Evolutionary conservation across 2,329 filamentous ascomycete species (phyloP), one percentile per base, ranked within the genome.

Genomic region (Fusarium nematophilum): DNA sequence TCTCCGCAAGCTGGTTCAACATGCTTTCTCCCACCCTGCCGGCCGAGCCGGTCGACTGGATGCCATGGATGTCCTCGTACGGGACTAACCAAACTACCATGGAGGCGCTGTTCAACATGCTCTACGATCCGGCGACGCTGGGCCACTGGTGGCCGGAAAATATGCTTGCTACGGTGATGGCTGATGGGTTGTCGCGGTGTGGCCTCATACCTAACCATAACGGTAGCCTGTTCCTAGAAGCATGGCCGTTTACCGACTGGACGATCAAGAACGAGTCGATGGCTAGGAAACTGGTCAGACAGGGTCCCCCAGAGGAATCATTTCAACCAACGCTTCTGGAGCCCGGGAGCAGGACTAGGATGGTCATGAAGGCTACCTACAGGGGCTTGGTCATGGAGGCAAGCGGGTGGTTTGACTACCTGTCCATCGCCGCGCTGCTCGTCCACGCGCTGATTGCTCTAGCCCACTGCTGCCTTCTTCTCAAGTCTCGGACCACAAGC

Each of bases 141-240:
- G n/a, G n/a, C n/a, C n/a, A n/a, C n/a, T n/a, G n/a, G n/a, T n/a
- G n/a, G n/a, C n/a, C n/a, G n/a, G 29, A 31, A n/a, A 31, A 31
- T 13, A n/a, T 31, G 11, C 13, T 31, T 13, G 29, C 29, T 3
- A 31, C 29, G 6, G 29, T n/a, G 11, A 13, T 31, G 29, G 29
- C 14, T 6, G 29, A 31, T 33, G 36, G 34, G 8, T 33, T 40
- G 9, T 48, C 45, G 13, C 45, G 45, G 26, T 33, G 34, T 15
- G 45, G 45, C 13, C 36, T 48, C n/a, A 40, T 48, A 10, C 34
- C 26, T 6, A 48, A 48, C 13, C 21, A 48, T 13, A 37, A 39
- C 4, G 34, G 17, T 8, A 25, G 25, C 18, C 34, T 26, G 3
- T 48, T 40, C 10, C 26, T 48, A 2, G 27, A 14, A 14, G 45